Evolutionary conservation across 352 stramenopile species (phyloP), one percentile per base, ranked within the genome.

Genomic region (Globisporangium cylindrosporum): DNA sequence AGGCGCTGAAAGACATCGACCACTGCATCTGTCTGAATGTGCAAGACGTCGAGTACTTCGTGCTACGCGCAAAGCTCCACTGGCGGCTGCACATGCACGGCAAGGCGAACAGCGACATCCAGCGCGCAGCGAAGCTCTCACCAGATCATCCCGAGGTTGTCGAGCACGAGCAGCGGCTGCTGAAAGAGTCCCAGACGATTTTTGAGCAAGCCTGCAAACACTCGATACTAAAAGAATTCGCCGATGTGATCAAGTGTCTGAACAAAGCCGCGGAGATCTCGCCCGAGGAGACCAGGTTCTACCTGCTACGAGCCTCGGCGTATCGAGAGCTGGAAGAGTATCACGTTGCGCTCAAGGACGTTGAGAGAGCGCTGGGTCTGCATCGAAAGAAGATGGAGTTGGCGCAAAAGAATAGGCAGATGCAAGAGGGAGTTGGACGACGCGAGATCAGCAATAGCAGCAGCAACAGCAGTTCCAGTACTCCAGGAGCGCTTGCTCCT

Each of bases 21-120:
- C 86, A 94, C 73, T 93, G 86, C 48, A 86, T 93, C 25, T 91
- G 83, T 43, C 72, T 95, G 38, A 91, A 95, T 53, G 76, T 70
- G 14, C 68, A 73, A 6, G 86, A 96, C 51, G 86, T 90, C 72
- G 87, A 94, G 75, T 93, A 92, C 63, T 90, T 92, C 72, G 82
- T 94, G 24, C 70, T 96, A 61, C 82, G 88, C 0, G 85, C 86
- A 24, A 93, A 93, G 69, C 73, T 96, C 14, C 85, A 92, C 61
- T 92, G 87, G 87, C 77, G 76, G 38, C 77, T 94, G 25, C 82
- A 92, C 59, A 79, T 91, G 75, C 84, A 91, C 55, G 84, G 93
- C 48, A 87, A 88, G 62, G 86, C 84, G 20, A 88, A 69, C 4
- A 80, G 76, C 41, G 86, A 93, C 67, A 93, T 93, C 49, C 65